phyloP scores from a whole-genome alignment of 2,329 filamentous ascomycete species.

The Triangularia verruculosa region DNA sequence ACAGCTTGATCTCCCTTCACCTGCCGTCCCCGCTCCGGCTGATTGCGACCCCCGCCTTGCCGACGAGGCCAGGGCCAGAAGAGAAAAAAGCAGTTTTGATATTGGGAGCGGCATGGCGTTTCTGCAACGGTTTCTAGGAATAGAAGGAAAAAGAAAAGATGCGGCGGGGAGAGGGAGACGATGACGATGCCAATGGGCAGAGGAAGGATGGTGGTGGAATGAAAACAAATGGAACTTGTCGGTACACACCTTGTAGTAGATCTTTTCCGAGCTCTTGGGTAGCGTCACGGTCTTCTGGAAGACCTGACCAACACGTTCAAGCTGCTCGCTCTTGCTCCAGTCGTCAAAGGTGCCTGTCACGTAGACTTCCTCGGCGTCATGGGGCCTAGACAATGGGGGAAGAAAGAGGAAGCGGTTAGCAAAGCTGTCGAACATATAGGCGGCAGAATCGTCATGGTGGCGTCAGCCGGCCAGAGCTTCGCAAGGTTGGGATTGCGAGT shows the following conservation, averaged over 20 bases:
- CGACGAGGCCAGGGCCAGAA: not conserved
- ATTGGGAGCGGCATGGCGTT: not conserved
- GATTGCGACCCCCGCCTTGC: not conserved
- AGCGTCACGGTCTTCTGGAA: constrained; percentile 83
- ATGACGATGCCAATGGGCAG: not conserved
- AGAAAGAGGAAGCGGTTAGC: constrained; percentile 19
- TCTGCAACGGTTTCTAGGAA: not conserved
- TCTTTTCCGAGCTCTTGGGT: constrained; percentile 63
- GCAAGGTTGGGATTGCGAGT: constrained; percentile 14
- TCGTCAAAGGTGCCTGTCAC: constrained; percentile 95
- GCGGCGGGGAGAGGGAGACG: not conserved
- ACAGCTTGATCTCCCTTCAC: not conserved
- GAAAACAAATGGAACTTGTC: constrained; percentile 7
- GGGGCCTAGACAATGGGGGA: constrained; percentile 62
- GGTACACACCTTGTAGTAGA: constrained; percentile 86
- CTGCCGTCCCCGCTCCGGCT: not conserved
- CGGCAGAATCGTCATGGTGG: constrained; percentile 23
- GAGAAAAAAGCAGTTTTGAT: not conserved
- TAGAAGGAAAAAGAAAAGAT: not conserved
- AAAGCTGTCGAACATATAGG: constrained; percentile 23
- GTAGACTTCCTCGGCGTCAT: constrained; percentile 80
- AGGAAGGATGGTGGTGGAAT: not conserved
- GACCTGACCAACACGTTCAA: constrained; percentile 69
- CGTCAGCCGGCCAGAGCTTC: constrained; percentile 16
- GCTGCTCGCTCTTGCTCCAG: constrained; percentile 83